Conservation (phyloP, 345 rosid species). For the Linum lewisii region DNA sequence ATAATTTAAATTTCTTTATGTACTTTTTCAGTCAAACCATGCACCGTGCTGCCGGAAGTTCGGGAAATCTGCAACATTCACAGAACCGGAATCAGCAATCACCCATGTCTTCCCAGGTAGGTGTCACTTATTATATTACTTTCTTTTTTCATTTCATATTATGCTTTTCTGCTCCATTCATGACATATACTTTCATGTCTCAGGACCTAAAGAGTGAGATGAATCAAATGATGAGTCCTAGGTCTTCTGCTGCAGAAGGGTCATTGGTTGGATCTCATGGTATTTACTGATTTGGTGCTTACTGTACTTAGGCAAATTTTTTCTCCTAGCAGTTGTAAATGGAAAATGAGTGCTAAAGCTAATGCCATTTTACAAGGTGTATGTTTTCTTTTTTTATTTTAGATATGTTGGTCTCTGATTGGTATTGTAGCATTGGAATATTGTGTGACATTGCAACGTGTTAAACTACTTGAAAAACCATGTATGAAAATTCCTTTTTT, state of each 20-base stretch:
- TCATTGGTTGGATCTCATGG: conserved; percentile 39
- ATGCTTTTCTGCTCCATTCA: background rate
- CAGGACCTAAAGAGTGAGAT: conserved; percentile 38
- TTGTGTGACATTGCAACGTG: too few relatives aligned
- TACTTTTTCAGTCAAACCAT: conserved; percentile 27
- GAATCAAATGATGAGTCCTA: conserved; percentile 33
- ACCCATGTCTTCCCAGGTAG: conserved; percentile 30
- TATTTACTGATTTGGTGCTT: conserved; percentile 10
- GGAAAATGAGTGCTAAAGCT: background rate
- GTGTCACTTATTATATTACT: background rate
- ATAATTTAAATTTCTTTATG: background rate
- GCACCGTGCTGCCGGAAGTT: conserved; percentile 30
- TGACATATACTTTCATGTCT: background rate
- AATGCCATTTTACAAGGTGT: background rate
- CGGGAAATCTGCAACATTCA: conserved; percentile 30
- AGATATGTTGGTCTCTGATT: background rate
- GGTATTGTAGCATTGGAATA: too few relatives aligned
- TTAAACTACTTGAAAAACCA: too few relatives aligned
- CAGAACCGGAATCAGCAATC: conserved; percentile 40
- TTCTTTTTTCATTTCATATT: background rate
- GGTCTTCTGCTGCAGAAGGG: conserved; percentile 30
- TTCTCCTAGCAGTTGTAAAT: background rate
- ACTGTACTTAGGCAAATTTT: background rate
- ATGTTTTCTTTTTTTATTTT: background rate
- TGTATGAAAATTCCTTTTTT: too few relatives aligned